Base-by-base conservation (phyloP, 768 basidiomycete genomes). In the Podaxis sp. region DNA sequence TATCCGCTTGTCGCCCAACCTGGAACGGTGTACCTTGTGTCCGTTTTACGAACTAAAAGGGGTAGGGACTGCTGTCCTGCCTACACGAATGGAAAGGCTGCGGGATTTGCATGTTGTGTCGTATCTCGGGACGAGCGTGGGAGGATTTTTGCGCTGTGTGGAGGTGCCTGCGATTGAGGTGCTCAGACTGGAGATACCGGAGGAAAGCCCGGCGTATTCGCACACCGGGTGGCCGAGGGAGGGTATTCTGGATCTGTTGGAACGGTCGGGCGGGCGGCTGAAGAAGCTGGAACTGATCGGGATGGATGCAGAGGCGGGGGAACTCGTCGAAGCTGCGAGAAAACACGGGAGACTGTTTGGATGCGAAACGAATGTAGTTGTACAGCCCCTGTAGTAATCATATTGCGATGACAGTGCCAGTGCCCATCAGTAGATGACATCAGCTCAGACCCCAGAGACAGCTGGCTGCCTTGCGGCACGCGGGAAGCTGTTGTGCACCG, bases 1-100 rank as follows among this genome's bases (percentile, higher is more conserved):
- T 52, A 54, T 73, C n/a, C 62, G 64, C 38, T 63, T 65, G 22
- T 73, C 67, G 52, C 68, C 69, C 0, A 67, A 66, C 47, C 65
- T 73, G 25, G 66, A 69, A 49, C 60, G 63, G 5, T 71, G 67
- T 40, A 64, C 67, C 27, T 63, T 73, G 61, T 64, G 63, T 52
- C 61, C 67, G 4, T 67, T 66, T 15, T 67, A 65, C 63, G 65
- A 59, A 38, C 62, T 57, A n/a, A 60, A 59, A 15, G 56, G 57
- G 17, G 55, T 33, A 22, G 61, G 65, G 53, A 27, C 33, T 12
- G 36, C 19, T 2, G 17, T 41, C 5, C 25, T 63, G 33, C 67
- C 66, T 4, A 40, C 70, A 7, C 54, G 64, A 1, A 64, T 68
- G 63, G 29, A 52, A 6, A 55, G 65, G 6, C n/a, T 73, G 27